Base-by-base conservation (phyloP, 768 basidiomycete species). In the Pholiota molesta region DNA sequence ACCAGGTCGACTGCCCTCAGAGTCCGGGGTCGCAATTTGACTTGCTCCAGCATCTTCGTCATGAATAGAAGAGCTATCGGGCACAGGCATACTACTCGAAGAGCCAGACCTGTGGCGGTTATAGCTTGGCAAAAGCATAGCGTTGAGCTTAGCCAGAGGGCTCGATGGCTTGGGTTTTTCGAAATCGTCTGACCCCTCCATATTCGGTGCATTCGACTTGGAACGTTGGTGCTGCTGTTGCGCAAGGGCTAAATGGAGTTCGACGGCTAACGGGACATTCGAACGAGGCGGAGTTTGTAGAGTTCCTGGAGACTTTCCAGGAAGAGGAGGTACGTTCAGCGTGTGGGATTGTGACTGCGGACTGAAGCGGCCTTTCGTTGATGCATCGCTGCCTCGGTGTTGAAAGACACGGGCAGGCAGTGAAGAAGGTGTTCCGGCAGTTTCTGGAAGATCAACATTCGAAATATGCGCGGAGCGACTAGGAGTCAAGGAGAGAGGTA, bases 161-260 rank as follows among this genome's bases (percentile, higher is more conserved):
- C 68, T 67, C 13, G 65, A 63, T 8, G 63, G 62, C 44, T 67
- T 66, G 11, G 37, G 29, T 37, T 57, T 64, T 16, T 65, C 63
- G 29, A 52, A 49, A 7, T 65, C 67, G 5, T 66, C 67, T 31
- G 31, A 5, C 14, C 29, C 55, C 55, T 53, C 56, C 17, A 47
- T 53, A 39, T 60, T 55, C 0, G 49, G 47, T n/a, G 59, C 4
- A 19, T 51, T 59, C 67, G 62, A 35, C 52, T 61, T 62, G 42
- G 63, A 66, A 62, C 57, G 55, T 52, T 71, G 59, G 59, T 73
- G 74, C 33, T 73, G 74, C 33, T 74, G 70, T 39, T 74, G 76
- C 0, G 79, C 74, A 47, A 85, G 66, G 4, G 76, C 75, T 53
- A 74, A 78, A 60, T 86, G 84, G 3, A 82, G 69, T 55, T 86